Conservation (phyloP, 1,139 yeast species). For the Candida mesenterica region DNA sequence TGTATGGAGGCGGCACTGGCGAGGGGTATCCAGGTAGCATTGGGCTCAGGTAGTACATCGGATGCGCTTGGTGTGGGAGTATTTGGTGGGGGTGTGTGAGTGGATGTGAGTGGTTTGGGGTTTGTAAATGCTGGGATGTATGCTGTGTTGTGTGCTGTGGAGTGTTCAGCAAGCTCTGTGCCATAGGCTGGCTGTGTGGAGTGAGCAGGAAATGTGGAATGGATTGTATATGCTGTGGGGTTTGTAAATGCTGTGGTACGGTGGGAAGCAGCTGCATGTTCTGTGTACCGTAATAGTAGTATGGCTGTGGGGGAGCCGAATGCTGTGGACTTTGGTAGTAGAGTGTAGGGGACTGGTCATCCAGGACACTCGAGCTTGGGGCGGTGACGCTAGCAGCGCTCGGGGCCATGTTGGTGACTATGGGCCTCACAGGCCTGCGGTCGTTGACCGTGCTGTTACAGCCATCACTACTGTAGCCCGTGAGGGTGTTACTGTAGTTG, state of each 20-base stretch:
- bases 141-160: no score
- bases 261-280: neutral
- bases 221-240: no score
- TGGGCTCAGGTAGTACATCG: slow-evolving; percentile 5
- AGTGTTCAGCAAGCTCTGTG: no score
- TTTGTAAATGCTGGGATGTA: neutral
- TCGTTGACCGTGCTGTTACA: neutral
- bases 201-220: no score
- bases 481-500: neutral
- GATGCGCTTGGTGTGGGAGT: slow-evolving; percentile 3
- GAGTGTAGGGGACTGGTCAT: slow-evolving; percentile 5
- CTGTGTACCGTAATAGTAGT: slow-evolving; percentile 4
- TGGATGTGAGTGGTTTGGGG: neutral
- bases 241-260: neutral
- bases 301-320: slow-evolving; percentile 5
- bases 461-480: neutral
- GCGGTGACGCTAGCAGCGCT: neutral
- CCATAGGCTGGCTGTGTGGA: no score
- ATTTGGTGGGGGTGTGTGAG: slow-evolving; percentile 2
- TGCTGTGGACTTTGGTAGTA: neutral
- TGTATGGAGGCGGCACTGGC: slow-evolving; percentile 2
- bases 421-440: neutral
- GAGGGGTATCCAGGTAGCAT: neutral
- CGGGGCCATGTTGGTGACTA: neutral
- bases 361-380: neutral